A percentile compares a stretch with the other conserved stretches of the same genome.
phyloP scores from a whole-genome alignment of 1,284 basidiomycete genomes.

The Heterobasidion parviporum region DNA sequence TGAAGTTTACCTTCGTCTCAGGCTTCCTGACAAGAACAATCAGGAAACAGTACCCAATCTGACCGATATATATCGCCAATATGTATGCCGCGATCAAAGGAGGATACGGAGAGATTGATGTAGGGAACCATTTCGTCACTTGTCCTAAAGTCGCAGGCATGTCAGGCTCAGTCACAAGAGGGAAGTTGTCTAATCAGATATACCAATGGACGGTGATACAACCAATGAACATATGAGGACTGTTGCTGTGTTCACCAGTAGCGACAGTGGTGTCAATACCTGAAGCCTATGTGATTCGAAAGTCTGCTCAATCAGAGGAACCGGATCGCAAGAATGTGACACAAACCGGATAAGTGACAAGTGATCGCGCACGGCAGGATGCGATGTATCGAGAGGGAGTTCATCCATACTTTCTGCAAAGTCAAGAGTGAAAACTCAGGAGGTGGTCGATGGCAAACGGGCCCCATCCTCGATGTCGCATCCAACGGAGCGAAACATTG shows the following conservation, averaged over 20 bases:
- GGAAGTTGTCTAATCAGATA: slow-evolving; percentile 6
- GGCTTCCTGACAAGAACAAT: slow-evolving; percentile 63
- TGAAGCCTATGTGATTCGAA: slow-evolving; percentile 44
- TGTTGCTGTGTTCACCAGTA: slow-evolving; percentile 61
- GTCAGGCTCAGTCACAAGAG: not conserved
- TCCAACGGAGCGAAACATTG: not conserved
- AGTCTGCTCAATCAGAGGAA: not conserved
- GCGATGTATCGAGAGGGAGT: slow-evolving; percentile 36
- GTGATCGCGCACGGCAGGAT: slow-evolving; percentile 47
- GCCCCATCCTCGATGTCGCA: not conserved
- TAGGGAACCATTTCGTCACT: slow-evolving; percentile 52
- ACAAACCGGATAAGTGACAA: slow-evolving; percentile 43
- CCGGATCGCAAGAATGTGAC: not conserved
- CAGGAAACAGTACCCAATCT: slow-evolving; percentile 77
- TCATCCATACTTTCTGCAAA: slow-evolving; percentile 1
- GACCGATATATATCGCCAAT: slow-evolving; percentile 59
- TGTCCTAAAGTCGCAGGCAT: slow-evolving; percentile 26
- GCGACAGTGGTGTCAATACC: slow-evolving; percentile 70
- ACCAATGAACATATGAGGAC: slow-evolving; percentile 49
- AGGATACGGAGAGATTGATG: slow-evolving; percentile 63
- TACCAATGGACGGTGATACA: slow-evolving; percentile 47
- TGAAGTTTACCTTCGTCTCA: slow-evolving; percentile 64
- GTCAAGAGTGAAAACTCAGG: not conserved
- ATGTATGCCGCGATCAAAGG: slow-evolving; percentile 27
- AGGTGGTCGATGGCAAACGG: not conserved